phyloP scores from a whole-genome alignment of 495 filamentous ascomycete genomes.

The Copromyces sp. region DNA sequence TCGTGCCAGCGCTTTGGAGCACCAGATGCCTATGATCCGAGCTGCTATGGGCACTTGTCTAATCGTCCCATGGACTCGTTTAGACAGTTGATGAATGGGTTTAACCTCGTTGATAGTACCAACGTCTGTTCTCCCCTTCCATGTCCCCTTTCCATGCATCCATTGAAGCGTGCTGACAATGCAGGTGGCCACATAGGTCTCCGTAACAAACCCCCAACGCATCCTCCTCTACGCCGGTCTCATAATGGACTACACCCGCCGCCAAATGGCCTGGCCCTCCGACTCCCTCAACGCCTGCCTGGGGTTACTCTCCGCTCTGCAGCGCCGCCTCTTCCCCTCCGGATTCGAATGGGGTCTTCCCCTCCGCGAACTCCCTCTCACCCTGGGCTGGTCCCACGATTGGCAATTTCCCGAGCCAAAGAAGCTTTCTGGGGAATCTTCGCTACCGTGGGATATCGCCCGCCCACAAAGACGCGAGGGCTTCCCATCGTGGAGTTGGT shows the following conservation, averaged over 20 bases:
- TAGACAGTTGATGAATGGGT: background rate
- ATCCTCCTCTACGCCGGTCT: background rate
- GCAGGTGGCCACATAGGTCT: background rate
- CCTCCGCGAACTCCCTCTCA: background rate
- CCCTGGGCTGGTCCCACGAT: constrained; percentile 8
- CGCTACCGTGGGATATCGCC: background rate
- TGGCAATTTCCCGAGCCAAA: background rate
- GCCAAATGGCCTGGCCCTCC: constrained; percentile 6
- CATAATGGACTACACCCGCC: constrained; percentile 5
- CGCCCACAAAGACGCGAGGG: background rate
- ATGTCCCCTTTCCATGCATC: background rate
- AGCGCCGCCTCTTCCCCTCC: constrained; percentile 2
- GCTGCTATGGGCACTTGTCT: background rate
- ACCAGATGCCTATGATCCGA: background rate
- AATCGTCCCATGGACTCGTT: background rate
- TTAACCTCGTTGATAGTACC: background rate
- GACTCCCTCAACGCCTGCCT: constrained; percentile 13
- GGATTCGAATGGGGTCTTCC: constrained; percentile 14
- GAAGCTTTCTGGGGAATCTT: background rate
- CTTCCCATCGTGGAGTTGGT: constrained; percentile 12
- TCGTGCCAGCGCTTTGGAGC: background rate
- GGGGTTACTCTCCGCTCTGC: constrained; percentile 3
- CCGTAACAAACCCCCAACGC: background rate
- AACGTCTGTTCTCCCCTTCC: background rate
- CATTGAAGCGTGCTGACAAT: background rate